phyloP scores from a whole-genome alignment of 768 basidiomycete species.

The Boletus subparvulus region DNA sequence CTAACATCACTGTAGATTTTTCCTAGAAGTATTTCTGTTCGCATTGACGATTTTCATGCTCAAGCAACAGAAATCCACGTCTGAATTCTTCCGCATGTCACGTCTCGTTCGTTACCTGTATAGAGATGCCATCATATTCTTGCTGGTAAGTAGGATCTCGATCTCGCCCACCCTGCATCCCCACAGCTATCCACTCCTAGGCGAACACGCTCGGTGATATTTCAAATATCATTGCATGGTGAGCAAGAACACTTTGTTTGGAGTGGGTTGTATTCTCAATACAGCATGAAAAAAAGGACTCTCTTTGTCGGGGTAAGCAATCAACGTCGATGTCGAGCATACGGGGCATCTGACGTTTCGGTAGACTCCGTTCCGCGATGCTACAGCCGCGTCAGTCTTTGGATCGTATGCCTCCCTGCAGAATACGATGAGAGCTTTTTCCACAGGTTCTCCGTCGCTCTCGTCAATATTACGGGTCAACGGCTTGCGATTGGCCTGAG shows the following conservation, averaged over 20 bases:
- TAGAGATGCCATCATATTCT: neutral
- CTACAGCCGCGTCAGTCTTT: neutral
- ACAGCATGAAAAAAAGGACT: neutral
- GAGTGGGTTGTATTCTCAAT: neutral
- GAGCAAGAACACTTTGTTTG: neutral
- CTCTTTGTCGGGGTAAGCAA: neutral
- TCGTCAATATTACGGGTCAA: constrained; percentile 3
- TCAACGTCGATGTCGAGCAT: neutral
- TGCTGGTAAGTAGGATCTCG: neutral
- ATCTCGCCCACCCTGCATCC: neutral
- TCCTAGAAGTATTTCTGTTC: neutral
- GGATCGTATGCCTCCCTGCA: neutral
- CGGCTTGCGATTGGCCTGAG: constrained; percentile 5
- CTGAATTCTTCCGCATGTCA: neutral
- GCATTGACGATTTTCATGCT: neutral
- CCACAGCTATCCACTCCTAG: neutral
- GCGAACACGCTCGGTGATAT: neutral
- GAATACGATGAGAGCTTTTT: neutral
- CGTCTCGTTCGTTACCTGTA: neutral
- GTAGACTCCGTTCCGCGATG: neutral
- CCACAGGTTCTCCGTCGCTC: neutral
- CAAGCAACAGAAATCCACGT: neutral
- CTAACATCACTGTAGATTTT: neutral
- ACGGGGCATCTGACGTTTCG: neutral
- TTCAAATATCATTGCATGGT: neutral